phyloP scores from a whole-genome alignment of 139 green algal genomes.

The Chlorella sp. region DNA sequence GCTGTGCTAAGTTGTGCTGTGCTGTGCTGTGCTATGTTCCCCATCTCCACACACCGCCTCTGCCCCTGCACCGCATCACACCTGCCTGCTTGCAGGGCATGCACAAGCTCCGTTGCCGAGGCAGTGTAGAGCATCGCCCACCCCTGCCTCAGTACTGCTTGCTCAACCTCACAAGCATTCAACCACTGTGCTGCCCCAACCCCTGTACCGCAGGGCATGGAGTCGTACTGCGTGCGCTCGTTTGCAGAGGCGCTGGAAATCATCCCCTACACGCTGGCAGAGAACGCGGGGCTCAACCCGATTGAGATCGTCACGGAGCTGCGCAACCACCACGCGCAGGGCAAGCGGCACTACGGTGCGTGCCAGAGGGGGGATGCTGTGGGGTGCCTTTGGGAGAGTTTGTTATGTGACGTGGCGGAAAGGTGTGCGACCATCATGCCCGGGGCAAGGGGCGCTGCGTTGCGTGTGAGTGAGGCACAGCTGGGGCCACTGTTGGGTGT shows the following conservation, averaged over 20 bases:
- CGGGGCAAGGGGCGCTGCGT: too few species aligned
- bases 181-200: too few species aligned
- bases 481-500: too few species aligned
- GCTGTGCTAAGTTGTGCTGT: neutral
- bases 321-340: constrained; percentile 87
- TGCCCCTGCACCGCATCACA: too few species aligned
- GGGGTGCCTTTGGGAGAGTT: neutral
- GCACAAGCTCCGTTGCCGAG: too few species aligned
- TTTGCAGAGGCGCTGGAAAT: constrained; percentile 99
- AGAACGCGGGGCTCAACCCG: constrained; percentile 98
- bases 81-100: too few species aligned
- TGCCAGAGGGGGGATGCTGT: neutral
- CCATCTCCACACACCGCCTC: too few species aligned
- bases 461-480: too few species aligned
- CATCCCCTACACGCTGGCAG: constrained; percentile 98
- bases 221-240: constrained; percentile 88
- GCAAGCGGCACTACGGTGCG: constrained; percentile 66
- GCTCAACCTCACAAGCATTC: too few species aligned
- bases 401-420: too few species aligned
- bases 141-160: neutral
- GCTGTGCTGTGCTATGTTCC: neutral
- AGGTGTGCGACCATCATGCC: too few species aligned
- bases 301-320: constrained; percentile 99
- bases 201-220: constrained; percentile 80
- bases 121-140: neutral